Evolutionary conservation across 345 rosid genomes (phyloP), one percentile per base, ranked within the genome.

Genomic region (Garcia nutans): DNA sequence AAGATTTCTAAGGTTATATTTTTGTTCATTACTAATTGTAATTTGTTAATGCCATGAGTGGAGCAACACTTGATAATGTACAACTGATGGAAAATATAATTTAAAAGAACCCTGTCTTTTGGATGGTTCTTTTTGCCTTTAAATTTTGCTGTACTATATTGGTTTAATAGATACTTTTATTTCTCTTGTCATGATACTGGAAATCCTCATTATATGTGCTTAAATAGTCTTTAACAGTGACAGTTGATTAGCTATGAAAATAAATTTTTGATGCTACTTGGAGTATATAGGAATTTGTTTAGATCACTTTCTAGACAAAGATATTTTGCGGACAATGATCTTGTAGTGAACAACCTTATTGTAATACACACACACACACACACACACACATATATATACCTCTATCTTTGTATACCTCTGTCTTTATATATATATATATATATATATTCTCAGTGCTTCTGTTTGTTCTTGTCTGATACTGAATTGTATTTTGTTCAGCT

Each of bases 1-100:
- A 68, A 73, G 56, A 58, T 50, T 20, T 33, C n/a, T 64, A 20
- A 63, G 37, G n/a, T 70, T 49, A 1, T 62, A 65, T 16, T 78
- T 74, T 59, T 78, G 78, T 75, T 75, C 41, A 42, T 42, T 16
- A 20, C 69, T 64, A 65, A 11, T 55, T 74, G 41, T 4, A 37
- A 37, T 37, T 37, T 37, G 41, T 37, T 68, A 47, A 45, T 31
- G 54, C 19, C 68, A 20, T 10, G 45, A 52, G 31, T 28, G 31
- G 31, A 28, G 31, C 31, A 28, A 28, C 31, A 28, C 31, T 28
- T 28, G 31, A 28, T 28, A 59, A 56, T 80, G 79, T 74, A 71
- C 5, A 20, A 24, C 42, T 59, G 10, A 62, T 22, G 55, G 37
- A 69, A 50, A 49, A 42, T 69, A 69, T 68, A 47, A 47, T 75